These are phyloP conservation scores for Talaromyces sp. DNA, from an alignment of 2,329 filamentous ascomycete genomes.

Conservation along the genomic window DNA sequence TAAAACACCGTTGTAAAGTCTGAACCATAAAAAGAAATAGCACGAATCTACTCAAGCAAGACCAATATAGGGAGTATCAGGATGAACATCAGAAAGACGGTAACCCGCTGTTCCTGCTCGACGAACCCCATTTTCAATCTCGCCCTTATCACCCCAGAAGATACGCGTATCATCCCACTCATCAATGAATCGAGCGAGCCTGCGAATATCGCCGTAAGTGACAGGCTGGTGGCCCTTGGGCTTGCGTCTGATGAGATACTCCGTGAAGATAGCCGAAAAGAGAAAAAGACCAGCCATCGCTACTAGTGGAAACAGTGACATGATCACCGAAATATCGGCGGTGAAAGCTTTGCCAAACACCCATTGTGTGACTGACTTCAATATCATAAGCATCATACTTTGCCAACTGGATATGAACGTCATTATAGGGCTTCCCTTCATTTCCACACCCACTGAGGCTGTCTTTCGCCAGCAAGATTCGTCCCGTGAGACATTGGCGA, in stretches of 20 bases:
- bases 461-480: constrained; percentile 6
- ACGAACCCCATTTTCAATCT: not conserved
- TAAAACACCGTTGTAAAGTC: not conserved
- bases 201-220: not conserved
- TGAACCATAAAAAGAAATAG: not conserved
- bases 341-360: not conserved
- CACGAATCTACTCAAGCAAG: not conserved
- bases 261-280: not conserved
- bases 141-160: constrained; percentile 12
- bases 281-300: constrained; percentile 7
- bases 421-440: not conserved
- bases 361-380: constrained; percentile 1
- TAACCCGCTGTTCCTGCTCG: not conserved
- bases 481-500: not conserved
- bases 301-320: not conserved
- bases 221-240: not conserved
- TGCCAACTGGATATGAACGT: not conserved
- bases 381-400: not conserved
- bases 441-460: not conserved
- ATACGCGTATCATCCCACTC: constrained; percentile 1
- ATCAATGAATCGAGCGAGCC: not conserved
- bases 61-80: not conserved
- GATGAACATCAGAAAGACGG: not conserved
- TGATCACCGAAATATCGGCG: not conserved
- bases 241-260: constrained; percentile 2